Percentiles rank a stretch among this genome's conserved stretches.
Evolutionary conservation across 441 rosid genomes (phyloP).

Genomic region (Syzygium syzygioides): DNA sequence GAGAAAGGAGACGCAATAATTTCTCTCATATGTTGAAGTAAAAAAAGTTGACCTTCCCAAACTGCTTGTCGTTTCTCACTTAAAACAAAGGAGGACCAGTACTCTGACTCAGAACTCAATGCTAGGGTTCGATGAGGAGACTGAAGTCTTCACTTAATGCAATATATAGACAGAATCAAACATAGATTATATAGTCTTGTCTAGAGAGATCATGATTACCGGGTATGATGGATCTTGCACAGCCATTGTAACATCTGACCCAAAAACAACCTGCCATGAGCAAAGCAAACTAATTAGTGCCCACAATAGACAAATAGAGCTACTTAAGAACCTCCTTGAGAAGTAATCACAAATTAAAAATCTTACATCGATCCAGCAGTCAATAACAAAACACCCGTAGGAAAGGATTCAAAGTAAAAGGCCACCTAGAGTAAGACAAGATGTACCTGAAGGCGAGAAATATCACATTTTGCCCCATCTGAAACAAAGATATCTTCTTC

Average conservation of each 20-base stretch:
- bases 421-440: neutral
- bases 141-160: neutral
- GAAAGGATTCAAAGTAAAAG: neutral
- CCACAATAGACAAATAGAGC: neutral
- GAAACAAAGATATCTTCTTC: slow-evolving; percentile 92
- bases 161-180: neutral
- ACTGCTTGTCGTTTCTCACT: neutral
- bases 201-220: slow-evolving; percentile 31
- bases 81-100: neutral
- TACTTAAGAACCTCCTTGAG: neutral
- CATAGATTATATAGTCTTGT: neutral
- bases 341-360: neutral
- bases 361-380: neutral
- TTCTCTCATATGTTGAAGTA: neutral
- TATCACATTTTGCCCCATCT: slow-evolving; percentile 99
- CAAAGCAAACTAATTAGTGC: neutral
- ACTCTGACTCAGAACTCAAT: neutral
- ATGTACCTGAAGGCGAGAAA: slow-evolving; percentile 94
- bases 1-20: neutral
- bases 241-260: slow-evolving; percentile 80
- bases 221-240: slow-evolving; percentile 99
- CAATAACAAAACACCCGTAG: neutral
- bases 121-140: neutral
- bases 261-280: slow-evolving; percentile 67
- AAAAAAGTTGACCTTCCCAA: neutral